These are phyloP conservation scores for Gautieria morchelliformis DNA, from an alignment of 768 basidiomycete genomes.

Conservation along the genomic window DNA sequence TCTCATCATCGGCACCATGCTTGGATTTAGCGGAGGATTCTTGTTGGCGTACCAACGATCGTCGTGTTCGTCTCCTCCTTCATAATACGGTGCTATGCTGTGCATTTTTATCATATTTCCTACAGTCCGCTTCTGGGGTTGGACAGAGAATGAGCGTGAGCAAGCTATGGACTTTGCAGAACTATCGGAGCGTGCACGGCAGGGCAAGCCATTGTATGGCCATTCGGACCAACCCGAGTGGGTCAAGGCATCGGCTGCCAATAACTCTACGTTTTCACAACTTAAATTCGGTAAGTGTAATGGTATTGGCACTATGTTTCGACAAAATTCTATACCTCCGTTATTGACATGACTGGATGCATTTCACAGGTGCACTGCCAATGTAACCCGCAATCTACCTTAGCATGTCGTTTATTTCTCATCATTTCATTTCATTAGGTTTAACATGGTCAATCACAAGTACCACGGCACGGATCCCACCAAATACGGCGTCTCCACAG, in stretches of 20 bases:
- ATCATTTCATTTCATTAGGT: slow-evolving; percentile 40
- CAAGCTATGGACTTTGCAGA: slow-evolving; percentile 70
- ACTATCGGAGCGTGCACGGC: slow-evolving; percentile 58
- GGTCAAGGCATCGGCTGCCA: slow-evolving; percentile 78
- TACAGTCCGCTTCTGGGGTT: slow-evolving; percentile 89
- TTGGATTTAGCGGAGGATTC: slow-evolving; percentile 90
- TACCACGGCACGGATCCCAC: slow-evolving; percentile 77
- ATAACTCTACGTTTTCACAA: slow-evolving; percentile 90
- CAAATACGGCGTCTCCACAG: slow-evolving; percentile 50
- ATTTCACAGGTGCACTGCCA: slow-evolving; percentile 52
- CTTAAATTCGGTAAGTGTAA: slow-evolving; percentile 69
- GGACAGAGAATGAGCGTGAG: slow-evolving; percentile 83
- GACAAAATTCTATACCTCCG: too few relatives aligned
- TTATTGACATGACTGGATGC: background rate
- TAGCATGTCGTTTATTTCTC: background rate
- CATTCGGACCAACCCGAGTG: slow-evolving; percentile 71
- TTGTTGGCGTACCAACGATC: slow-evolving; percentile 87
- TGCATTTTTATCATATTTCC: slow-evolving; percentile 8
- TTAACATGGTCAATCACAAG: slow-evolving; percentile 91
- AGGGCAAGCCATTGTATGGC: slow-evolving; percentile 83
- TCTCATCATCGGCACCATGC: slow-evolving; percentile 50
- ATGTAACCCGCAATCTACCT: slow-evolving; percentile 36
- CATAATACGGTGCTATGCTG: background rate
- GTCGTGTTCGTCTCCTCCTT: slow-evolving; percentile 47
- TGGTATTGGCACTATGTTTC: too few relatives aligned